phyloP scores from a whole-genome alignment of 1,139 yeast species.

The Lodderomyces elongisporus region DNA sequence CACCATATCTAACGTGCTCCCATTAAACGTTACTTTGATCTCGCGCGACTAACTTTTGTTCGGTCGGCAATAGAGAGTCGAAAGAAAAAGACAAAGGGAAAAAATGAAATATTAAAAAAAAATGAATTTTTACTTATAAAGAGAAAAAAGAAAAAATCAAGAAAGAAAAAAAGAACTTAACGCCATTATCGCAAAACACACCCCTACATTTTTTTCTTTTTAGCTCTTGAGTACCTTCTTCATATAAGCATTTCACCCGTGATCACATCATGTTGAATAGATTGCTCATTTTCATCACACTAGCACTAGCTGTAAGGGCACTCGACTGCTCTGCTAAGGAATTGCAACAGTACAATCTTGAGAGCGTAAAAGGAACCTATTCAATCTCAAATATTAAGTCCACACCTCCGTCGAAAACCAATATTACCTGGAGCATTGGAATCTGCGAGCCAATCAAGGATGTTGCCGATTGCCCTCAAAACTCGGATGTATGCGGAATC shows the following conservation, averaged over 20 bases:
- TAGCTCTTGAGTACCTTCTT: not conserved
- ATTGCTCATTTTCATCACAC: constrained; percentile 1
- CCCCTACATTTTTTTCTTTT: not conserved
- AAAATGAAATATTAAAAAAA: too few species aligned
- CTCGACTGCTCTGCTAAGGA: constrained; percentile 44
- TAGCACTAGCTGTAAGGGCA: constrained; percentile 14
- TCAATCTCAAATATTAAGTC: constrained; percentile 32
- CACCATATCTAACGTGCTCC: too few species aligned
- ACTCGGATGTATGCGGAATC: constrained; percentile 68
- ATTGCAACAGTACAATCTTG: constrained; percentile 38
- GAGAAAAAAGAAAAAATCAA: not conserved
- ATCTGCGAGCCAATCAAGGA: constrained; percentile 50
- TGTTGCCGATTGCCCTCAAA: constrained; percentile 52
- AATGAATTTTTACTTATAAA: too few species aligned
- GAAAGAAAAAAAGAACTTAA: not conserved
- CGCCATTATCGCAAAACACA: not conserved
- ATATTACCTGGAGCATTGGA: constrained; percentile 62
- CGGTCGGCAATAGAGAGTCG: too few species aligned
- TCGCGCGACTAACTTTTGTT: too few species aligned
- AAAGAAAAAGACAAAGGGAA: too few species aligned
- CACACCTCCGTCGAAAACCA: constrained; percentile 77
- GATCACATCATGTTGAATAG: not conserved
- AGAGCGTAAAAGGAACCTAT: constrained; percentile 46
- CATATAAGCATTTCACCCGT: not conserved
- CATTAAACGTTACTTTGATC: too few species aligned